Percentiles rank a stretch among this genome's conserved stretches.
Evolutionary conservation across 768 basidiomycete genomes (phyloP).

Genomic region (Psilocybe azurescens): DNA sequence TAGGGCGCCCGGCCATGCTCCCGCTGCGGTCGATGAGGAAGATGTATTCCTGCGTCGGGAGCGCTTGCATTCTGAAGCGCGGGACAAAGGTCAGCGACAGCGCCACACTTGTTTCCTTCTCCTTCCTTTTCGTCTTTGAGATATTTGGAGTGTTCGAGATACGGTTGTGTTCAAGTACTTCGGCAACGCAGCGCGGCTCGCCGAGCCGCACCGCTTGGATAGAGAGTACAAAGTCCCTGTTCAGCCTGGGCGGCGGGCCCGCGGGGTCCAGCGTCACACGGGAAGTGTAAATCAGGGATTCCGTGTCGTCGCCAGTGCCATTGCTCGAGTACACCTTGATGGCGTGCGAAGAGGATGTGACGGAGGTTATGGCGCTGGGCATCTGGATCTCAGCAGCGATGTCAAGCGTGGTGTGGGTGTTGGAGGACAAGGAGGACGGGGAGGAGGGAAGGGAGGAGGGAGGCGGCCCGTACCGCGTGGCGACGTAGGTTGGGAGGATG

Average conservation of each 20-base stretch:
- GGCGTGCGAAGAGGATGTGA: slow-evolving; percentile 2
- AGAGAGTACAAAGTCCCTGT: slow-evolving; percentile 10
- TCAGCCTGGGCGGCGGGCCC: neutral
- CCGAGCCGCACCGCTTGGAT: slow-evolving; percentile 6
- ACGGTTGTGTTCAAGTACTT: neutral
- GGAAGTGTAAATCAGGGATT: neutral
- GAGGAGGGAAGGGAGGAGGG: neutral
- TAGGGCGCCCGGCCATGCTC: slow-evolving; percentile 2
- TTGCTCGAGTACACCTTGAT: slow-evolving; percentile 2
- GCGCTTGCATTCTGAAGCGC: neutral
- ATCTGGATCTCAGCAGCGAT: neutral
- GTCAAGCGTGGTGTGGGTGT: neutral
- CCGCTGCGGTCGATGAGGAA: slow-evolving; percentile 11
- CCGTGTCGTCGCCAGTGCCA: neutral
- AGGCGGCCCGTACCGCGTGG: slow-evolving; percentile 4
- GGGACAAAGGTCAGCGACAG: slow-evolving; percentile 12
- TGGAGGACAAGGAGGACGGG: neutral
- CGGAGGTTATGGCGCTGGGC: neutral
- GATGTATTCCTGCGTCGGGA: slow-evolving; percentile 6
- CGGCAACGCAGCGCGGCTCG: slow-evolving; percentile 9
- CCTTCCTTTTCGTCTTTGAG: too few relatives aligned
- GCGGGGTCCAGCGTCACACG: neutral
- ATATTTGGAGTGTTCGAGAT: too few relatives aligned
- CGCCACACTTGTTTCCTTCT: neutral
- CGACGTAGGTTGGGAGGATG: slow-evolving; percentile 3